Percentiles rank a stretch among this genome's conserved stretches.
Conservation (phyloP, 1,284 basidiomycete genomes). For the Tilletia horrida region DNA sequence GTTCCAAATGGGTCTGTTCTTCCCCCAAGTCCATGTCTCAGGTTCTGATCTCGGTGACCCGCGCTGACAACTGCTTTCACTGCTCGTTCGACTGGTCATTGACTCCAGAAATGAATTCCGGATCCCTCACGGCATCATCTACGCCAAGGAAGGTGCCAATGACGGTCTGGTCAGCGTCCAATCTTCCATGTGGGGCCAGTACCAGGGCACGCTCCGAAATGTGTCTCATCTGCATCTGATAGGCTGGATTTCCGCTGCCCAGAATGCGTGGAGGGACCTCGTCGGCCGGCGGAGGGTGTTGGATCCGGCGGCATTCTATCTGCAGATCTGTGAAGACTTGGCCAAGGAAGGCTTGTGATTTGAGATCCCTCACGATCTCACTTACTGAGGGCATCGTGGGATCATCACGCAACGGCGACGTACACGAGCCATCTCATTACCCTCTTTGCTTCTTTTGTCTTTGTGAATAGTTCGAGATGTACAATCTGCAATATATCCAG, state of each 20-base stretch:
- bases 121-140: slow-evolving; percentile 76
- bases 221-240: slow-evolving; percentile 90
- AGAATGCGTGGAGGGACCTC: slow-evolving; percentile 3
- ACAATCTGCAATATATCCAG: no score
- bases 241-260: slow-evolving; percentile 22
- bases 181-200: slow-evolving; percentile 71
- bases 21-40: no score
- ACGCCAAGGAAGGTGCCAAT: slow-evolving; percentile 80
- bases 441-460: no score
- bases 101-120: slow-evolving; percentile 50
- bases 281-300: slow-evolving; percentile 20
- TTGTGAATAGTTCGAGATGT: no score
- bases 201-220: slow-evolving; percentile 71
- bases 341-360: slow-evolving; percentile 23
- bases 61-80: slow-evolving; percentile 2
- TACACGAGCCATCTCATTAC: no score
- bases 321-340: slow-evolving; percentile 25
- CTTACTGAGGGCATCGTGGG: no score
- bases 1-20: not conserved
- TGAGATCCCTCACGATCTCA: no score
- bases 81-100: no score
- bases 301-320: slow-evolving; percentile 22
- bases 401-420: no score
- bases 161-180: slow-evolving; percentile 82
- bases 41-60: no score